Conservation (phyloP, 2,329 filamentous ascomycete genomes). For the Fusarium sacchari region DNA sequence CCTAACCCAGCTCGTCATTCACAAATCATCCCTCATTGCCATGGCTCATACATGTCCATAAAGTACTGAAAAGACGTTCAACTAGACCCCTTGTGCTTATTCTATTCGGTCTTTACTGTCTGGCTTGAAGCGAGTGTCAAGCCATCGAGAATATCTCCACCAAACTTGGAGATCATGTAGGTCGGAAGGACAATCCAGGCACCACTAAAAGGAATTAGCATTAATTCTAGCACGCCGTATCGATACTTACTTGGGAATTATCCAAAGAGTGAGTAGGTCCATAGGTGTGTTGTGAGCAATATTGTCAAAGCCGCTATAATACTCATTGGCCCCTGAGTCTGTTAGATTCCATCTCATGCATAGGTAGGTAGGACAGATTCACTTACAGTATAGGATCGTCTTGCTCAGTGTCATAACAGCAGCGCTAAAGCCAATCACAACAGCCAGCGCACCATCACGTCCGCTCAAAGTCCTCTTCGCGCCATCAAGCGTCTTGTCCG, state of each 20-base stretch:
- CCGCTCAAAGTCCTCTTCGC: constrained; percentile 53
- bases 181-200: constrained; percentile 64
- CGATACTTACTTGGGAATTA: constrained; percentile 64
- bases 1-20: too few species aligned
- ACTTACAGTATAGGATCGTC: constrained; percentile 69
- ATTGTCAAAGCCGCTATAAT: constrained; percentile 64
- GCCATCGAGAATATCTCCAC: constrained; percentile 59
- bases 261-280: constrained; percentile 63
- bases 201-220: constrained; percentile 52
- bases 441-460: constrained; percentile 54
- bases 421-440: constrained; percentile 62
- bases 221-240: fast-evolving
- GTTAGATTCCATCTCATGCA: not conserved
- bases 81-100: not conserved
- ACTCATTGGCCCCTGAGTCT: constrained; percentile 63
- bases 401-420: constrained; percentile 71
- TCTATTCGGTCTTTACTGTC: constrained; percentile 29
- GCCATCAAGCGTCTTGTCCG: constrained; percentile 18
- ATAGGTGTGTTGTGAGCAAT: constrained; percentile 63
- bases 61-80: not conserved
- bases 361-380: fast-evolving
- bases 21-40: constrained; percentile 13
- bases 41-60: not conserved
- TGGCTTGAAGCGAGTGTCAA: constrained; percentile 53
- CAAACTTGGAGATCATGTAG: constrained; percentile 62